Evolutionary conservation across 805 yeast genomes (phyloP), one percentile per base, ranked within the genome.

Genomic region (Monosporozyma yasuniensis): DNA sequence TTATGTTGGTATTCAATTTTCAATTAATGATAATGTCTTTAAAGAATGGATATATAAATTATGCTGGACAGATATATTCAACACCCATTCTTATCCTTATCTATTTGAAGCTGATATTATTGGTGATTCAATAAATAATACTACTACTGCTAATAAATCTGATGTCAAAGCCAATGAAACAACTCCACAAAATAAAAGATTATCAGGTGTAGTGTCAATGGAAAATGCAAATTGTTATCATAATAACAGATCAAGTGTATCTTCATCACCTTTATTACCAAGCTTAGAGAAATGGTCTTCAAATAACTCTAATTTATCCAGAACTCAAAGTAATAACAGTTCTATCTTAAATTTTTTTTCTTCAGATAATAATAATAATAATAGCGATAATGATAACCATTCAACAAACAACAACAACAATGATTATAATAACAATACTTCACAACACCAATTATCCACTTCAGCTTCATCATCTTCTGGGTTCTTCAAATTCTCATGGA

Each of bases 401-500:
- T 12, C 35, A 19, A n/a, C 44, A 45, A 12, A 4, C 18, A 3
- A 21, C 12, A 2, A 12, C 42, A 10, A 46, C n/a, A n/a, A n/a
- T n/a, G n/a, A n/a, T n/a, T n/a, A 43, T 11, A 44, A 34, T 4
- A 52, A 43, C 32, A 48, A 44, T 18, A 43, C 23, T 14, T 8
- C 12, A 10, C n/a, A 34, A 30, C 27, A 45, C 19, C 44, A 23
- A 42, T 25, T 25, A 25, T 44, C 47, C 10, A 46, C 55, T 47
- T 37, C 63, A 55, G 50, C 49, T 19, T 42, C 54, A 61, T n/a
- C 49, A 2, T 44, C 52, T 9, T 52, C 54, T 25, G 52, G 52
- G 8, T 22, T 80, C 87, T 60, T 63, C 45, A 55, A 57, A 34
- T 60, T 63, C 46, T 58, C 72, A 60, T 54, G 76, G 75, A 54